Evolutionary conservation across 495 filamentous ascomycete species (phyloP), one percentile per base, ranked within the genome.

Genomic region (Tuber microsphaerosporum): DNA sequence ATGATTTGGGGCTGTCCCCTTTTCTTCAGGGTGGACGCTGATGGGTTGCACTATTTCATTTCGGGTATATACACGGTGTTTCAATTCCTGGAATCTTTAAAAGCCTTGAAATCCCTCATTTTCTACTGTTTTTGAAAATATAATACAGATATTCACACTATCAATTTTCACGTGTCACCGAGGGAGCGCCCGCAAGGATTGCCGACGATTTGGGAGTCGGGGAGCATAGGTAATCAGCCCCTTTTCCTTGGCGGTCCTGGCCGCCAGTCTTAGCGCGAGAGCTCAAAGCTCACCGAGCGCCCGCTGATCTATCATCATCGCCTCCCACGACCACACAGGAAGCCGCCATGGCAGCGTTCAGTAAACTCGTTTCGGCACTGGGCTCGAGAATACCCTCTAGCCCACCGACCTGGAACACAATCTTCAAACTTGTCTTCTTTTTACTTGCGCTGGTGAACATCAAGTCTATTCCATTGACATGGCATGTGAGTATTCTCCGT

Each of bases 381-480:
- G 45, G 74, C 5, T 48, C 71, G 31, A 22, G 70, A 2, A 41
- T 71, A 4, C 37, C 68, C 41, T 68, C 22, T 7, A 61, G 73
- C 10, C 77, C 76, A 5, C 77, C 73, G 22, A 61, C 44, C 34
- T 79, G 77, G 77, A 45, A 31, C 39, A 72, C 70, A 19, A 2
- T 75, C 3, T 39, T 79, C 17, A 81, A 81, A 65, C 22, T 75
- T 14, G 17, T 82, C 14, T 68, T 80, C 37, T 73, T 90, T 7
- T 26, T 88, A 8, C 84, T 91, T 26, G 84, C 89, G 8, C 79
- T 90, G 1, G 76, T 86, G 17, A 92, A 93, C 81, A 84, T 90
- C 85, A 94, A 94, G 86, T 91, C 86, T 76, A 70, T 92, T n/a
- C 92, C 92, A 0, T 83, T 90, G n/a, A 87, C 88, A 19, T 94